Base-by-base conservation (phyloP, 768 basidiomycete genomes). In the Boletellus ananas region DNA sequence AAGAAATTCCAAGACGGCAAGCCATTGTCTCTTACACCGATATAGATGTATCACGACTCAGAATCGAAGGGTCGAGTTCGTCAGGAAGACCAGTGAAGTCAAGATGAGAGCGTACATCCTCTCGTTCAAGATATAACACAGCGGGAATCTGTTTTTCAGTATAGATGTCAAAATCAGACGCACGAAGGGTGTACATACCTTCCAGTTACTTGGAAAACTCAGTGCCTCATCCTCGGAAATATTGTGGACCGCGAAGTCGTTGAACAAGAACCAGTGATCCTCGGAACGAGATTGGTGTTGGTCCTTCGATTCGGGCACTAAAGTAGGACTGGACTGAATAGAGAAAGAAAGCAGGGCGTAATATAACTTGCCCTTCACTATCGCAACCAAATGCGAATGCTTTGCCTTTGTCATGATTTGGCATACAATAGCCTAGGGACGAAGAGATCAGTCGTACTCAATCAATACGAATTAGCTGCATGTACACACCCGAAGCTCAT, bases 241-340 rank as follows among this genome's bases (percentile, higher is more conserved):
- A 49, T 90, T 89, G 42, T 76, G 76, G 12, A 99, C 96, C 1
- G 84, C 77, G 62, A 99, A 99, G 62, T 99, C 96, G 62, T 99
- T 99, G 81, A 98, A 98, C 47, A 98, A 68, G 60, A 87, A 87
- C 96, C 96, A 99, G 1, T 83, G 80, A 47, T 81, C 83, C 20
- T 57, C 60, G 17, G 56, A 57, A 45, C 73, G 68, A 1, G 62
- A 49, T 11, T 72, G 61, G 8, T 62, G 50, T 10, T 72, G 61
- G 8, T 61, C 66, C 60, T 85, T 83, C 1, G 79, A 79, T 49
- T 85, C 83, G 0, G 89, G 89, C 34, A 94, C 90, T 92, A 54
- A 4, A 25, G 20, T 29, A 36, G 45, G 37, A 47, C 53, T 14
- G 43, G 34, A 40, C 3, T 21, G 2, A 34, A 41, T 21, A 34